A percentile compares a stretch with the other conserved stretches of the same genome.
These are phyloP conservation scores for Entamoeba histolytica DNA, from an alignment of 208 protist species.

Conservation along the genomic window DNA sequence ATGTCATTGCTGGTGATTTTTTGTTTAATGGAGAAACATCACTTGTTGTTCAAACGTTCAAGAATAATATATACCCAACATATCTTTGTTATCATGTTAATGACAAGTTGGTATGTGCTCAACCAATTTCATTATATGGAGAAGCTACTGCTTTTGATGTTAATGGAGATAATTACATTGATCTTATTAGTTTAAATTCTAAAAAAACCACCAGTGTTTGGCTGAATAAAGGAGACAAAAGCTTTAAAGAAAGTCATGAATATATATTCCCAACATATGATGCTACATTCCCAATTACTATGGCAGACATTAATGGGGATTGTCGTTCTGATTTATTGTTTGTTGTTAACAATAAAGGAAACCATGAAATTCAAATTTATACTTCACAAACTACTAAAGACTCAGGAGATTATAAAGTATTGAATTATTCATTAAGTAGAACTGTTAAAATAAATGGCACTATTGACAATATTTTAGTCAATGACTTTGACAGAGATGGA, in stretches of 20 bases:
- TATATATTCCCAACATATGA: neutral
- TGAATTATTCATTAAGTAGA: neutral
- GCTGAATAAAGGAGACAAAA: neutral
- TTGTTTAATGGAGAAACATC: neutral
- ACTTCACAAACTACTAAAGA: neutral
- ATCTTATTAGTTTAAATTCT: neutral
- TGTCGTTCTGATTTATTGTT: neutral
- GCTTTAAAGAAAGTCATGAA: neutral
- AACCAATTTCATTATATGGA: neutral
- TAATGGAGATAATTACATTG: neutral
- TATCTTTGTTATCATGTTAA: too few species aligned
- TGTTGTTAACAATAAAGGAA: neutral
- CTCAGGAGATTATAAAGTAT: neutral
- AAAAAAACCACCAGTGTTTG: neutral
- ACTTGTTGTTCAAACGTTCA: neutral
- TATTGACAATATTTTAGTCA: neutral
- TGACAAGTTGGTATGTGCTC: too few species aligned
- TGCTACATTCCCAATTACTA: neutral
- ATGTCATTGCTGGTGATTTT: neutral
- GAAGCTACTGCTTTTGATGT: neutral
- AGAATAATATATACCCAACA: too few species aligned
- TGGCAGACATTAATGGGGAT: neutral
- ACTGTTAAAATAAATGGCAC: too few species aligned
- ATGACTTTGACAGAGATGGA: neutral
- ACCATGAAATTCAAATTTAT: neutral